Percentiles rank a stretch among this genome's conserved stretches.
These are phyloP conservation scores for Nakaseomyces sp. DNA, from an alignment of 1,139 yeast species.

Conservation along the genomic window DNA sequence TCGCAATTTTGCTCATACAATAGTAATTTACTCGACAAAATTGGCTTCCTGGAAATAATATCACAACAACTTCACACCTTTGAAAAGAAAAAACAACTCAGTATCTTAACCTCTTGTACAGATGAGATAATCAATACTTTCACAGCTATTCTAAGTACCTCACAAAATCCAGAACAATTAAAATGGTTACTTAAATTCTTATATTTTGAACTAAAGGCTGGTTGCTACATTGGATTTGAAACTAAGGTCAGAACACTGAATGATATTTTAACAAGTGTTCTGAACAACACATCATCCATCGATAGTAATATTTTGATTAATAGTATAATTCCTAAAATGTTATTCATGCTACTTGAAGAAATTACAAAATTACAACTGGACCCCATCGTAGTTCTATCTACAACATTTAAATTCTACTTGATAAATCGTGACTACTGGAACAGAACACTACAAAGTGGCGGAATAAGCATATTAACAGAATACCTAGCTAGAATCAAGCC, in stretches of 20 bases:
- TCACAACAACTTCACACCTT: slow-evolving; percentile 30
- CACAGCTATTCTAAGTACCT: slow-evolving; percentile 32
- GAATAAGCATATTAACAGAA: slow-evolving; percentile 44
- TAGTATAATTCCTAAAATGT: slow-evolving; percentile 58
- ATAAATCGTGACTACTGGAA: slow-evolving; percentile 42
- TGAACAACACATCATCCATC: background rate
- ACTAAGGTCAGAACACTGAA: slow-evolving; percentile 8
- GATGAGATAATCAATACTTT: background rate
- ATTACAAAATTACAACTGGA: slow-evolving; percentile 32
- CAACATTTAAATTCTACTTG: slow-evolving; percentile 44
- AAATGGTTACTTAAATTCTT: slow-evolving; percentile 37
- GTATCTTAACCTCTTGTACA: background rate
- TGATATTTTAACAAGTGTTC: background rate
- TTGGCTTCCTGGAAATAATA: slow-evolving; percentile 47
- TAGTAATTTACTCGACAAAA: slow-evolving; percentile 40
- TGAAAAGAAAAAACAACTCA: background rate
- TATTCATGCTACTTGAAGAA: slow-evolving; percentile 45
- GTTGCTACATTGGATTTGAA: slow-evolving; percentile 9
- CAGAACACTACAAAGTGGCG: slow-evolving; percentile 46
- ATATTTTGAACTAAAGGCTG: slow-evolving; percentile 21
- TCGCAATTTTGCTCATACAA: slow-evolving; percentile 46
- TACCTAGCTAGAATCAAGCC: slow-evolving; percentile 32
- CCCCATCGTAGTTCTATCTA: slow-evolving; percentile 40
- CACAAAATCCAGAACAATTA: slow-evolving; percentile 35
- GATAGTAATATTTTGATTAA: slow-evolving; percentile 34